These are phyloP conservation scores for Phytophthora citricola DNA, from an alignment of 352 stramenopile species.

Conservation along the genomic window DNA sequence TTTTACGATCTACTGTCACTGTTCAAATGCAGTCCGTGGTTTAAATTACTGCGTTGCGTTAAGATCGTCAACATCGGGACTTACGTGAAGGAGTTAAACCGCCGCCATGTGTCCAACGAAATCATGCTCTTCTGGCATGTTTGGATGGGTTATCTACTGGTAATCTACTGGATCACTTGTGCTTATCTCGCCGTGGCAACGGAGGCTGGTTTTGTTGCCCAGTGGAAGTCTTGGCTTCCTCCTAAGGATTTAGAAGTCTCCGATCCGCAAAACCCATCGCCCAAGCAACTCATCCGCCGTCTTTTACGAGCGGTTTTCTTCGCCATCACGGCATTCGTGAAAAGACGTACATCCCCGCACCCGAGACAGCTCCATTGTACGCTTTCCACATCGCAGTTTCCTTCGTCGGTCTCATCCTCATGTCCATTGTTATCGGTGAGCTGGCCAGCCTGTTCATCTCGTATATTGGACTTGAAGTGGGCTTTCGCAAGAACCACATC, in stretches of 20 bases:
- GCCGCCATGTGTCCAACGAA: conserved; percentile 57
- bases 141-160: conserved; percentile 47
- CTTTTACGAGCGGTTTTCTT: conserved; percentile 60
- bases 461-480: conserved; percentile 66
- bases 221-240: conserved; percentile 55
- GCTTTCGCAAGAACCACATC: conserved; percentile 69
- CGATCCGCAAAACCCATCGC: background rate
- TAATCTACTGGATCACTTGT: conserved; percentile 62
- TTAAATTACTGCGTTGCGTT: conserved; percentile 53
- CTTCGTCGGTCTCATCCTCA: conserved; percentile 49
- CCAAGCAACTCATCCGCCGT: conserved; percentile 23
- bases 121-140: conserved; percentile 49
- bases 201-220: background rate
- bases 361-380: conserved; percentile 24
- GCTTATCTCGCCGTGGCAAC: conserved; percentile 47
- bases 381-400: conserved; percentile 51
- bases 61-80: conserved; percentile 61
- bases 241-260: conserved; percentile 25
- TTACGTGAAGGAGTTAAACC: conserved; percentile 61
- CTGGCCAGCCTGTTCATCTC: conserved; percentile 61
- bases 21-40: conserved; percentile 46
- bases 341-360: conserved; percentile 51
- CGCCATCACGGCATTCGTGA: conserved; percentile 45
- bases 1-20: conserved; percentile 58
- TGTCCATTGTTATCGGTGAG: conserved; percentile 63